Evolutionary conservation across 2,329 filamentous ascomycete species (phyloP), one percentile per base, ranked within the genome.

Genomic region (Onygenales sp.): DNA sequence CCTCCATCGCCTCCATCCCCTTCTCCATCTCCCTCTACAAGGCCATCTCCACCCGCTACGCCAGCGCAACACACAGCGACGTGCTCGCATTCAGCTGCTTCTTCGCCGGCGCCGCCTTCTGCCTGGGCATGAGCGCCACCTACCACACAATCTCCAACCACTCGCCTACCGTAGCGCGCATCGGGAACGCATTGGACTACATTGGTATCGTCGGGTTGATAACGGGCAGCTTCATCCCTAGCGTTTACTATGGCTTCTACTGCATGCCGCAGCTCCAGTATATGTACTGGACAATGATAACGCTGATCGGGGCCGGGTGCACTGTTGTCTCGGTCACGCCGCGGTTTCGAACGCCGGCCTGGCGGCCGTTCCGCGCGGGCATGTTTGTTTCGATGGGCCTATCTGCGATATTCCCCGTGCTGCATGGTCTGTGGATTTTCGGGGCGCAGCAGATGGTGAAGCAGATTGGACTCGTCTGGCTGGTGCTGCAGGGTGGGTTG

Each of bases 161-260:
- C 69, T 93, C 87, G 14, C 81, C 83, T 39, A 71, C 72, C 1
- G 88, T 96, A 11, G 84, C 86, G 2, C 84, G 81, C 57, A 87
- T 89, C 75, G 91, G 91, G 9, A 97, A 97, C 68, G 89, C 95
- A 69, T 74, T 97, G 54, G 93, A 98, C 67, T 97, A 98, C 67
- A 82, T 92, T 5, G 93, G 93, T 6, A 98, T 98, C 61, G 88
- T 97, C 33, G 82, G 85, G 48, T 74, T 98, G 60, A 97, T 97
- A 55, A 87, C 92, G 60, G 93, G 93, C 6, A 92, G 86, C 66
- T 95, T 92, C 65, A 82, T 97, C 45, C 91, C 93, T 2, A 86
- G 87, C 49, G 70, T 98, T 55, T 93, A 89, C 69, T 95, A 94
- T 69, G 90, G 86, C 3, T 89, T 95, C 67, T 88, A 81, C 63